phyloP scores from a whole-genome alignment of 1,139 yeast genomes.

The Saccharomyces uvarum region DNA sequence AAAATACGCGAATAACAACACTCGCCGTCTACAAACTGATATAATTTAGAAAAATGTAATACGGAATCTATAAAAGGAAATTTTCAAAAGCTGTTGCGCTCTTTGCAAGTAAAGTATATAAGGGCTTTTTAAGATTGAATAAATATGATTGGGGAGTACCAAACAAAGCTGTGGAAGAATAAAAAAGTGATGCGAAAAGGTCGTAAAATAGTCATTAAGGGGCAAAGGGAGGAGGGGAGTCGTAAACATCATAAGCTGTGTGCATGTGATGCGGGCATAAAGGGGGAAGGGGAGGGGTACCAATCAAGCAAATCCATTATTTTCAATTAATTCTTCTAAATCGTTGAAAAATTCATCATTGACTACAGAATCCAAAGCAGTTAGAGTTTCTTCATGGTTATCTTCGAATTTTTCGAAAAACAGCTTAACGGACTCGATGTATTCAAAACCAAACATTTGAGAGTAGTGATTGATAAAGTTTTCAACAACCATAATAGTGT shows the following conservation, averaged over 20 bases:
- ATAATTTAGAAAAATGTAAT: background rate
- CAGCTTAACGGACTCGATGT: slow-evolving; percentile 18
- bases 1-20: background rate
- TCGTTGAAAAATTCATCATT: slow-evolving; percentile 10
- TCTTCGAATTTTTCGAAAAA: slow-evolving; percentile 12
- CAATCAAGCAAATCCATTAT: slow-evolving; percentile 3
- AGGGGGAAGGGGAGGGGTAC: background rate
- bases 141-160: background rate
- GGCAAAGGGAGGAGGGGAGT: background rate
- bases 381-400: slow-evolving; percentile 6
- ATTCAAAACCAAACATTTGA: slow-evolving; percentile 20
- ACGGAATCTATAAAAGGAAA: background rate
- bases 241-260: background rate
- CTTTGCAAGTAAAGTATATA: background rate
- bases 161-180: background rate
- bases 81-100: background rate
- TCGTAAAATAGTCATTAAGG: background rate
- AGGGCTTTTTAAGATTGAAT: background rate
- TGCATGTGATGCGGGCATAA: background rate
- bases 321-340: slow-evolving; percentile 8
- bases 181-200: background rate
- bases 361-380: slow-evolving; percentile 8
- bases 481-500: slow-evolving; percentile 13
- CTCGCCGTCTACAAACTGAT: background rate
- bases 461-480: slow-evolving; percentile 20